Evolutionary conservation across 169 alveolate genomes (phyloP).

Genomic region (Blepharisma undulans): DNA sequence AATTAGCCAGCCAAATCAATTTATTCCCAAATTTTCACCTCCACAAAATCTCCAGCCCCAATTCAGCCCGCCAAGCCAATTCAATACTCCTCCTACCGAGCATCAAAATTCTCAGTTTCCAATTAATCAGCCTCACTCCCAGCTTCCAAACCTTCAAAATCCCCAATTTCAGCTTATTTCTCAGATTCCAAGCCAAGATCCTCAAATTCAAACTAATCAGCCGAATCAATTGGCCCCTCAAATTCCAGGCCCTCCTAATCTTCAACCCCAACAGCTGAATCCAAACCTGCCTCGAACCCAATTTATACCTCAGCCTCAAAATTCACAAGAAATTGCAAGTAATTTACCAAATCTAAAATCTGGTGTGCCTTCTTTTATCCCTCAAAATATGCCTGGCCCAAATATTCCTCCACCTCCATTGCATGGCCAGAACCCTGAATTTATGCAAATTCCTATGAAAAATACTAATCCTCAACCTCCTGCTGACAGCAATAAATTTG

Average conservation of each 20-base stretch:
- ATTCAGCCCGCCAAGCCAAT: neutral
- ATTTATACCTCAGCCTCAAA: neutral
- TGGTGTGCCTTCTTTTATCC: too few species aligned
- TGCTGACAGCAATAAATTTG: neutral
- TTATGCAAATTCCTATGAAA: neutral
- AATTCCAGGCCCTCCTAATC: neutral
- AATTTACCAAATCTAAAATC: neutral
- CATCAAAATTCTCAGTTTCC: neutral
- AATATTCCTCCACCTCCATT: neutral
- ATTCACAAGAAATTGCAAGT: neutral
- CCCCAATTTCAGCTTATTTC: too few species aligned
- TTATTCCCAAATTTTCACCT: neutral
- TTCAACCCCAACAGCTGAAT: neutral
- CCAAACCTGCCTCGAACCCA: neutral
- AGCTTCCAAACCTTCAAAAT: too few species aligned
- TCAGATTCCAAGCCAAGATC: too few species aligned
- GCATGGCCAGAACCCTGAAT: neutral
- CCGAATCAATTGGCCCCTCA: neutral
- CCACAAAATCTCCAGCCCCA: neutral
- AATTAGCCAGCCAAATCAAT: neutral
- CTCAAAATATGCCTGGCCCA: neutral
- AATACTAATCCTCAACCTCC: neutral
- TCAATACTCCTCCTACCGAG: neutral
- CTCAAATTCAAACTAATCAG: neutral
- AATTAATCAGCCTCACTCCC: neutral